Evolutionary conservation across 2,329 filamentous ascomycete genomes (phyloP), one percentile per base, ranked within the genome.

Genomic region (Shiraia bambusicola): DNA sequence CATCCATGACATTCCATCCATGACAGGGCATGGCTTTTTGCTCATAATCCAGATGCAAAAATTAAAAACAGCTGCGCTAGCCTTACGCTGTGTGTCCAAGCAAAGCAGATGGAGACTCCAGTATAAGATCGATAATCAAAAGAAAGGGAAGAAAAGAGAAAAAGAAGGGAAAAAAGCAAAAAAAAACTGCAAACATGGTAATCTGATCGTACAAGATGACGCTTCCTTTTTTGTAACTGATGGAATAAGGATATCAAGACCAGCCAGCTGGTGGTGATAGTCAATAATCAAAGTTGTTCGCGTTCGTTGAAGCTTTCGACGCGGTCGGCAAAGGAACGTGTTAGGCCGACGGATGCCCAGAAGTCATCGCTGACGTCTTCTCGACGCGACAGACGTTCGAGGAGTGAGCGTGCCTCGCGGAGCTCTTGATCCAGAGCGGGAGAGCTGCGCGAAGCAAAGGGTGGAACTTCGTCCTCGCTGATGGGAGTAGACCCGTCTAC

Each of bases 291-390:
- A 28, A 58, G 45, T 34, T 54, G 57, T 30, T 64, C 61, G 28
- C 56, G 61, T 42, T 64, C 56, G 39, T 67, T 61, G 32, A 66
- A 53, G 17, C 60, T 56, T 47, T 66, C 61, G 4, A 67, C 53
- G n/a, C 61, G 60, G 38, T 66, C 63, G 1, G 63, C 56, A 40
- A 66, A 54, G 3, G 59, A 56, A n/a, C 62, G 56, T 31, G 58
- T 57, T 42, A 75, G 49, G 10, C 72, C 72, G 13, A 73, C 70
- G 14, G 67, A 70, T 38, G 67, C 67, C 88, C 88, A 94, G 82
- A 86, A 91, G 50, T 88, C 83, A 47, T 93, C 87, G 0, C 87
- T 86, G 39, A 93, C 85, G 55, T 91, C 86, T 59, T 88, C 80
- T 16, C 87, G 75, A 13, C 80, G 77, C 25, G 84, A 81, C 40